Conservation (phyloP, 2,329 filamentous ascomycete species). For the Emergomyces pasteurianus region DNA sequence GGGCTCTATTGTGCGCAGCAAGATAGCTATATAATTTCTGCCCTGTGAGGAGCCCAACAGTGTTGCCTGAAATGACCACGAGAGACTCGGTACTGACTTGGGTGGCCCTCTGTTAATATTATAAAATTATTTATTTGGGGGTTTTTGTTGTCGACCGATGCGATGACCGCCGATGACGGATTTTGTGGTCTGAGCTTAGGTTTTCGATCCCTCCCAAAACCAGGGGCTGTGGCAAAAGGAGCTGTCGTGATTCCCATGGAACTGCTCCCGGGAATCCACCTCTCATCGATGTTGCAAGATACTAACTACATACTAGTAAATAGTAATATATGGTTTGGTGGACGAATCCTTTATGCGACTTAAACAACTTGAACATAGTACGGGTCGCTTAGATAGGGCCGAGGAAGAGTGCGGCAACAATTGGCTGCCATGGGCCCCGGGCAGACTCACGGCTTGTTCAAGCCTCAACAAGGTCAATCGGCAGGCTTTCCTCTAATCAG, state of each 20-base stretch:
- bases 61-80: neutral
- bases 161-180: no score
- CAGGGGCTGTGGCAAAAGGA: neutral
- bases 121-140: no score
- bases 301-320: no score
- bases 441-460: neutral
- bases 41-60: neutral
- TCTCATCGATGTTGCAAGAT: neutral
- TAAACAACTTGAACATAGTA: no score
- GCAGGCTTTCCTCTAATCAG: constrained; percentile 5
- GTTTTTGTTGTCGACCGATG: neutral
- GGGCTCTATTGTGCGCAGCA: neutral
- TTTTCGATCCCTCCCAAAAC: neutral
- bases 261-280: no score
- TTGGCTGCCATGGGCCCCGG: neutral
- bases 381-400: neutral
- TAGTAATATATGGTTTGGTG: no score
- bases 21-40: neutral
- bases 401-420: neutral
- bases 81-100: no score
- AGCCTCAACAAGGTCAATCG: constrained; percentile 1
- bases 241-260: no score
- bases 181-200: neutral
- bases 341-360: no score
- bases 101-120: no score